These are phyloP conservation scores for Quercus gilva DNA, from an alignment of 306 rosid genomes.

Conservation along the genomic window DNA sequence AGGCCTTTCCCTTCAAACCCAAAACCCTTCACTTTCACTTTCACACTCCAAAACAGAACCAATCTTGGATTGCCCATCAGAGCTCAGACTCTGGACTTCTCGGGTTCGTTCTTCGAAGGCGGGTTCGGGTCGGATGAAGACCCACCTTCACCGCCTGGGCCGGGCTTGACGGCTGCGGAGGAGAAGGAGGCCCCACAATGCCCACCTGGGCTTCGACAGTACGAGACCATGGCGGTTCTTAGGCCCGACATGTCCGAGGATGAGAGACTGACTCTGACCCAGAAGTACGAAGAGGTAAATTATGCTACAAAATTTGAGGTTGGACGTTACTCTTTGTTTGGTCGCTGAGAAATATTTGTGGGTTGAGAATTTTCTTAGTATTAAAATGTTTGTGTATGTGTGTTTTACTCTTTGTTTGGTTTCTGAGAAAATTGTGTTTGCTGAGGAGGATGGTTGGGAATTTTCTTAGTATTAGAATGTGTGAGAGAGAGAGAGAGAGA, in stretches of 20 bases:
- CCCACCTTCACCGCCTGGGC: slow-evolving; percentile 37
- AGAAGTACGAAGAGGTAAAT: slow-evolving; percentile 81
- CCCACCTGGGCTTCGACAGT: slow-evolving; percentile 72
- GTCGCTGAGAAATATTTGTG: background rate
- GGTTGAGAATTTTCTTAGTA: background rate
- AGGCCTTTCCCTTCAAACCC: slow-evolving; percentile 20
- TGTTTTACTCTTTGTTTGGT: too few species aligned
- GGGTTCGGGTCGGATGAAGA: slow-evolving; percentile 74
- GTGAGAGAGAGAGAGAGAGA: too few species aligned
- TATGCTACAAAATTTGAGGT: background rate
- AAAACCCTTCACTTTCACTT: background rate
- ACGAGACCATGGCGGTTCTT: slow-evolving; percentile 69
- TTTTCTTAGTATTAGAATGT: too few species aligned
- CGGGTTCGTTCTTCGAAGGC: slow-evolving; percentile 67
- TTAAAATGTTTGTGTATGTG: too few species aligned
- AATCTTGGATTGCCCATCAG: slow-evolving; percentile 18
- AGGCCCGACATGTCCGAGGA: slow-evolving; percentile 84
- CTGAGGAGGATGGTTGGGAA: too few species aligned
- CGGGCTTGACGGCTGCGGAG: slow-evolving; percentile 50
- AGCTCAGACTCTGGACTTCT: slow-evolving; percentile 64
- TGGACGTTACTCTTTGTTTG: background rate
- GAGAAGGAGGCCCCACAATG: slow-evolving; percentile 86
- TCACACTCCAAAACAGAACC: slow-evolving; percentile 2
- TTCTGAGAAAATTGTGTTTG: too few species aligned
- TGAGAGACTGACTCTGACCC: slow-evolving; percentile 63